Evolutionary conservation across 805 yeast genomes (phyloP).

Genomic region (Monosporozyma solicola): DNA sequence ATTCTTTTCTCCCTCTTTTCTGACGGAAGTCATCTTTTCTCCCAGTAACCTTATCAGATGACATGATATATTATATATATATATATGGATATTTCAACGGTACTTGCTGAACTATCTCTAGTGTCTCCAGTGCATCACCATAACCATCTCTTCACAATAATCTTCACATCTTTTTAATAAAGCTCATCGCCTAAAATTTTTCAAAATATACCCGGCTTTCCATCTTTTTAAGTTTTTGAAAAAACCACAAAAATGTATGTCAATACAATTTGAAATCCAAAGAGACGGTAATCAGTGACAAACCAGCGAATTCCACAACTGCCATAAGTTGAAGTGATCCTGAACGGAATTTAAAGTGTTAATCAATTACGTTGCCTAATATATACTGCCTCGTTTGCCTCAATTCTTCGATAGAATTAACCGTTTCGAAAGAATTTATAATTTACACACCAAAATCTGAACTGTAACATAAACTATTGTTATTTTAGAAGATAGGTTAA

Average conservation of each 20-base stretch:
- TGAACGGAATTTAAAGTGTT: neutral
- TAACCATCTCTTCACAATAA: neutral
- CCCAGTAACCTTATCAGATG: neutral
- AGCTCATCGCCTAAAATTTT: neutral
- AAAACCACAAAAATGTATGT: neutral
- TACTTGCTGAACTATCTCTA: neutral
- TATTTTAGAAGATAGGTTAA: neutral
- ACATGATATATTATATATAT: neutral
- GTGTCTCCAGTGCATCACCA: neutral
- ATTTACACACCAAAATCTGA: neutral
- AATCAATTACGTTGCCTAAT: neutral
- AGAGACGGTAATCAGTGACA: neutral
- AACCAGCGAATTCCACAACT: neutral
- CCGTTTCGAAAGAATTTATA: neutral
- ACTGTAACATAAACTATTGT: neutral
- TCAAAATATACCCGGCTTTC: neutral
- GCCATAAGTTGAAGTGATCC: neutral
- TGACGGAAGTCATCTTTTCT: conserved; percentile 3
- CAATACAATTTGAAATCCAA: neutral
- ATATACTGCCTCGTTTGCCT: neutral
- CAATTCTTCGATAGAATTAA: neutral
- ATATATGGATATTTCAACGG: neutral
- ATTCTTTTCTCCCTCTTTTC: conserved; percentile 49
- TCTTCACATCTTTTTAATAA: neutral
- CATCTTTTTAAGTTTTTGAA: neutral